A percentile compares a stretch with the other conserved stretches of the same genome.
These are phyloP conservation scores for Ceratobasidium papillatum DNA, from an alignment of 1,284 basidiomycete species.

Conservation along the genomic window DNA sequence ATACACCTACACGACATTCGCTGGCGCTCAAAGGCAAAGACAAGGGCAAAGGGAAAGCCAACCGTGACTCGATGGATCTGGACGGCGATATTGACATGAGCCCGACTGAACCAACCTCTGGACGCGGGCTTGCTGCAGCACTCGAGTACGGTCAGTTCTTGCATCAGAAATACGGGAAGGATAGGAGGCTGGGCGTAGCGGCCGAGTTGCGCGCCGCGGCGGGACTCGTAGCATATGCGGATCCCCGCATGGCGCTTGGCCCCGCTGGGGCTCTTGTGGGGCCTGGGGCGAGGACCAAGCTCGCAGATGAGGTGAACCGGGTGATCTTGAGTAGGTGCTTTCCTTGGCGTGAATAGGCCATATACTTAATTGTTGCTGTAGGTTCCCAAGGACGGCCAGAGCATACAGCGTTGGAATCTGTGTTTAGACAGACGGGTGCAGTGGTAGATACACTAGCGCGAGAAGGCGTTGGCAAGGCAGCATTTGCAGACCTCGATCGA, in stretches of 20 bases:
- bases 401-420: slow-evolving; percentile 73
- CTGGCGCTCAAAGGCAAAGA: slow-evolving; percentile 25
- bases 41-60: slow-evolving; percentile 53
- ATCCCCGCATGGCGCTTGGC: slow-evolving; percentile 65
- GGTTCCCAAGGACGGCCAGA: slow-evolving; percentile 79
- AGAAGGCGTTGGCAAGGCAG: slow-evolving; percentile 74
- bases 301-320: slow-evolving; percentile 81
- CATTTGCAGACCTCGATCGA: slow-evolving; percentile 77
- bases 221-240: slow-evolving; percentile 77
- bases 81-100: slow-evolving; percentile 47
- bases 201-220: slow-evolving; percentile 74
- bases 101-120: slow-evolving; percentile 51
- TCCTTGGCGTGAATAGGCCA: slow-evolving; percentile 15
- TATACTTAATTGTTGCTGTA: slow-evolving; percentile 50
- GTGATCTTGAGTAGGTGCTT: slow-evolving; percentile 75
- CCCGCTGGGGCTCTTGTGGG: slow-evolving; percentile 65
- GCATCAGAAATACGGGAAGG: slow-evolving; percentile 69
- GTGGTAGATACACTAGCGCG: slow-evolving; percentile 73
- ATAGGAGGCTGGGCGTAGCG: slow-evolving; percentile 67
- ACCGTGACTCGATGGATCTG: slow-evolving; percentile 55
- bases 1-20: slow-evolving; percentile 34
- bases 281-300: slow-evolving; percentile 66
- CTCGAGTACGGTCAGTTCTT: slow-evolving; percentile 74
- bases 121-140: slow-evolving; percentile 67
- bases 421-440: slow-evolving; percentile 75